phyloP scores from a whole-genome alignment of 2,329 filamentous ascomycete species.

The Aschersonia sp. region DNA sequence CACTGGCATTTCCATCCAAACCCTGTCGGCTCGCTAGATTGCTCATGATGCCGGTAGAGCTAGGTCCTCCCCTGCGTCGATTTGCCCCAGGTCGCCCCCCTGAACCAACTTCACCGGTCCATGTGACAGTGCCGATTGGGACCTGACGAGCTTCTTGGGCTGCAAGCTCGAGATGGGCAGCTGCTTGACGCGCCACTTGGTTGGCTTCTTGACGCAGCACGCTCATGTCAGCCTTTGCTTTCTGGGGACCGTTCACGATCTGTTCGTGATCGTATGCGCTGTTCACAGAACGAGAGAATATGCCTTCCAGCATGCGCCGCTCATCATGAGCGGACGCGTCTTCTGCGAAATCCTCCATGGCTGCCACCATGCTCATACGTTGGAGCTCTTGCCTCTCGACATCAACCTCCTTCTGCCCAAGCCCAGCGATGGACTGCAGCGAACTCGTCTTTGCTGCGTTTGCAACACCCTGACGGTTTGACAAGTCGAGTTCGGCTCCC shows the following conservation, averaged over 20 bases:
- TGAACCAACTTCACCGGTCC: conserved; percentile 76
- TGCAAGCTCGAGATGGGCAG: conserved; percentile 58
- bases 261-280: conserved; percentile 89
- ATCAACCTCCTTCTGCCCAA: conserved; percentile 6
- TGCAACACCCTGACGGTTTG: conserved; percentile 2
- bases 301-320: conserved; percentile 71
- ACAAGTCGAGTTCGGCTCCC: conserved; percentile 55
- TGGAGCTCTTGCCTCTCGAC: conserved; percentile 30
- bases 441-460: conserved; percentile 1
- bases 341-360: conserved; percentile 47
- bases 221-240: conserved; percentile 57
- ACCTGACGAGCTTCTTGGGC: conserved; percentile 57
- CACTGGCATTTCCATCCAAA: conserved; percentile 22
- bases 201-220: conserved; percentile 75
- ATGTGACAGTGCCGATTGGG: conserved; percentile 77
- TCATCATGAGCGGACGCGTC: conserved; percentile 42
- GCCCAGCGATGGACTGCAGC: conserved; percentile 4
- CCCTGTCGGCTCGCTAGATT: conserved; percentile 45
- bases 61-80: conserved; percentile 35
- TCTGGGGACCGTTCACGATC: conserved; percentile 66
- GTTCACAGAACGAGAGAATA: conserved; percentile 79
- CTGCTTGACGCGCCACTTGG: conserved; percentile 63
- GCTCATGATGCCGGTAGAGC: conserved; percentile 39
- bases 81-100: conserved; percentile 53
- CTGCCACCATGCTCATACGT: conserved; percentile 45